phyloP scores from a whole-genome alignment of 139 green algal genomes.

The Pycnococcus provasolii region DNA sequence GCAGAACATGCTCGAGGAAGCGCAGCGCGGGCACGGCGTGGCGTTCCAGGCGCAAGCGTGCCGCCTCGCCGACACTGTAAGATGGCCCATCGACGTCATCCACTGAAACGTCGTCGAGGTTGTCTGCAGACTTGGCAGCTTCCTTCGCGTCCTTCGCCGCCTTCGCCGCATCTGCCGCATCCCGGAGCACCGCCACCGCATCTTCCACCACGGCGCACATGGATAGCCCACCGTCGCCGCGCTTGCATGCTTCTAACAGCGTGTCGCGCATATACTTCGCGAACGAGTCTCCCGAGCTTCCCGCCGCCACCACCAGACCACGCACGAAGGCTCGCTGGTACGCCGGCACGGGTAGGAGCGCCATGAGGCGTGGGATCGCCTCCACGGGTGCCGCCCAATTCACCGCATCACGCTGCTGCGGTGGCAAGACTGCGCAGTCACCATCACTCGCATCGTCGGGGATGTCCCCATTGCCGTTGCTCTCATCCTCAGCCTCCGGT shows the following conservation, averaged over 20 bases:
- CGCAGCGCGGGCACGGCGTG: too few species aligned
- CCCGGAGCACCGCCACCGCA: neutral
- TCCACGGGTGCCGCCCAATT: slow-evolving; percentile 17
- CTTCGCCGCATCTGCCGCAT: neutral
- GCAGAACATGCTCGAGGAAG: too few species aligned
- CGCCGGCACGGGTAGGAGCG: slow-evolving; percentile 25
- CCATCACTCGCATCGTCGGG: neutral
- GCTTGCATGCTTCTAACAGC: slow-evolving; percentile 1
- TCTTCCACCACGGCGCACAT: neutral
- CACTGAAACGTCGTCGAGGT: neutral
- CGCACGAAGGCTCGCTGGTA: slow-evolving; percentile 44
- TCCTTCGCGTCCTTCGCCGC: neutral
- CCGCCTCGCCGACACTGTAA: too few species aligned
- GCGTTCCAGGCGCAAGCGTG: too few species aligned
- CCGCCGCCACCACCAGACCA: slow-evolving; percentile 65
- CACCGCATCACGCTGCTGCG: neutral
- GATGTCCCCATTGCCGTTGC: neutral
- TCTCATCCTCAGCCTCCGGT: too few species aligned
- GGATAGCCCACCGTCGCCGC: neutral
- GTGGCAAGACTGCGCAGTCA: slow-evolving; percentile 12
- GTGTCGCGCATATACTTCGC: slow-evolving; percentile 26
- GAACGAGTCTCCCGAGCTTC: slow-evolving; percentile 61
- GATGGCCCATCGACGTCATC: neutral
- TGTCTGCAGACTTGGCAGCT: slow-evolving; percentile 5
- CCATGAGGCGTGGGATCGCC: slow-evolving; percentile 30